Evolutionary conservation across 768 basidiomycete genomes (phyloP).

Genomic region (Rhizopogon roseolus): DNA sequence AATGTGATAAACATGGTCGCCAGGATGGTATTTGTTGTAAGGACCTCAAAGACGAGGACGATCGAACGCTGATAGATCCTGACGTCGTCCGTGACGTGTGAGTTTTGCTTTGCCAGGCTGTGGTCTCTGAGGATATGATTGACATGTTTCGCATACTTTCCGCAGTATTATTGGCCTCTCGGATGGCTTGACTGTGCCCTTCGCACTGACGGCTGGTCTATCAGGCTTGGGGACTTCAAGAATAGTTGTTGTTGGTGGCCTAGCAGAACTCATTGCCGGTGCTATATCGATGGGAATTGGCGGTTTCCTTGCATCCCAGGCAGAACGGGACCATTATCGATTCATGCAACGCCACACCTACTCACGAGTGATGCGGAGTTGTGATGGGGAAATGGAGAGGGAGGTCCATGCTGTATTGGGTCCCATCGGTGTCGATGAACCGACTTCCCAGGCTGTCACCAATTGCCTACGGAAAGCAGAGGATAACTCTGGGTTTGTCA

Average conservation of each 20-base stretch:
- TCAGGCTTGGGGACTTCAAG: conserved; percentile 85
- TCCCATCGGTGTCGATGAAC: conserved; percentile 85
- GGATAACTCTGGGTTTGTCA: conserved; percentile 28
- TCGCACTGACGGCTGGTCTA: conserved; percentile 85
- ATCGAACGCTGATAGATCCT: conserved; percentile 79
- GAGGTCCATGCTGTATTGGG: conserved; percentile 87
- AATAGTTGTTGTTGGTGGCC: conserved; percentile 90
- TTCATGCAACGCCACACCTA: conserved; percentile 73
- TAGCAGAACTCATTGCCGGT: conserved; percentile 95
- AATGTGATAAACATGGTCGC: conserved; percentile 52
- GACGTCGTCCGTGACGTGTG: conserved; percentile 86
- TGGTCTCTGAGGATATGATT: too few species aligned
- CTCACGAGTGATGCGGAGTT: conserved; percentile 81
- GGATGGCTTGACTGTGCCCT: conserved; percentile 88
- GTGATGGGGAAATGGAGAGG: conserved; percentile 93
- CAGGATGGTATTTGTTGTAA: conserved; percentile 80
- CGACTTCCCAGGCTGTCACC: conserved; percentile 74
- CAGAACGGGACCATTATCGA: conserved; percentile 92
- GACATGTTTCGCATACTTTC: not conserved
- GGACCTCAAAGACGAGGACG: conserved; percentile 75
- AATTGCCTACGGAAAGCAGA: conserved; percentile 68
- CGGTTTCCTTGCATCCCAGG: conserved; percentile 94
- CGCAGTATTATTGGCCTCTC: conserved; percentile 83
- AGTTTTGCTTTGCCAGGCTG: conserved; percentile 18
- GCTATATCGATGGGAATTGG: conserved; percentile 99